Conservation (phyloP, 345 rosid genomes). For the Populus simonii region DNA sequence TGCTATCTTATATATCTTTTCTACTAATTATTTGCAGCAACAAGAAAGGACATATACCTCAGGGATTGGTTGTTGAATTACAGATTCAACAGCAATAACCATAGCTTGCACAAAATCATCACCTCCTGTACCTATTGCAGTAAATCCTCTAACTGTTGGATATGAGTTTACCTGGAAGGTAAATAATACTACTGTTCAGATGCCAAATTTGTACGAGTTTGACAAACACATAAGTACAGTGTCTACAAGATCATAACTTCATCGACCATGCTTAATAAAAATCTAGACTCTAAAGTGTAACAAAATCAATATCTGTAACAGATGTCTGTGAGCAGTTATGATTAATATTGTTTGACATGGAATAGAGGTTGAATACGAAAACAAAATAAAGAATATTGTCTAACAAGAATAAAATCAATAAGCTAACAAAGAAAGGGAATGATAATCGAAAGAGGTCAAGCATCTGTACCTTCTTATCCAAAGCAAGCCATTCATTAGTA, state of each 20-base stretch:
- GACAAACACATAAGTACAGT: background rate
- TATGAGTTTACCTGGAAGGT: conserved; percentile 76
- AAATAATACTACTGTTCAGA: conserved; percentile 1
- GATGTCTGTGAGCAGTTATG: no score
- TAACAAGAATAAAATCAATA: background rate
- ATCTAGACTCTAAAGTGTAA: background rate
- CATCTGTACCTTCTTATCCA: conserved; percentile 81
- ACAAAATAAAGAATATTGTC: background rate
- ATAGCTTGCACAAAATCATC: conserved; percentile 95
- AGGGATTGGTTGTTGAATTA: conserved; percentile 74
- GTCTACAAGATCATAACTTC: background rate
- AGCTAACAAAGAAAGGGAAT: background rate
- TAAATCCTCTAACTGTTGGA: conserved; percentile 94
- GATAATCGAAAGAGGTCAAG: background rate
- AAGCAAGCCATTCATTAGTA: conserved; percentile 75
- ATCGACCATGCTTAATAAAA: background rate
- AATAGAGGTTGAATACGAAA: background rate
- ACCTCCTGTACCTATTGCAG: conserved; percentile 95
- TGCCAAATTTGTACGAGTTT: background rate
- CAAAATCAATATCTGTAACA: background rate
- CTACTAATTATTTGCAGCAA: conserved; percentile 2
- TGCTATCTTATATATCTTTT: background rate
- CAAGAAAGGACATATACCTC: conserved; percentile 45
- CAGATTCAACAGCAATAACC: conserved; percentile 98
- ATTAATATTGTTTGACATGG: background rate